A percentile compares a stretch with the other conserved stretches of the same genome.
Evolutionary conservation across 2,329 filamentous ascomycete species (phyloP).

Genomic region (Penicillium sp.): DNA sequence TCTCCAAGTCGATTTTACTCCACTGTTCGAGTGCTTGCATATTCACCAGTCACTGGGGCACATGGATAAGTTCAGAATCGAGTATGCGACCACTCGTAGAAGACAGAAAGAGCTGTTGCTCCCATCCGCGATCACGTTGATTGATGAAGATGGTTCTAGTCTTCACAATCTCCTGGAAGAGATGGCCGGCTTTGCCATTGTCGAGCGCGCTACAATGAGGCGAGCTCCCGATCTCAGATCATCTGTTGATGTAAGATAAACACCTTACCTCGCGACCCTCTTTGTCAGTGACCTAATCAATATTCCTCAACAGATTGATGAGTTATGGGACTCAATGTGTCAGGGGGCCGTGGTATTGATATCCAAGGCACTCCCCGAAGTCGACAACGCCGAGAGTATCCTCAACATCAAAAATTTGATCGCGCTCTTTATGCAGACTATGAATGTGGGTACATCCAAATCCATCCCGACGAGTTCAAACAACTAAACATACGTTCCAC

Average conservation of each 20-base stretch:
- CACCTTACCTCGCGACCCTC: slow-evolving; percentile 30
- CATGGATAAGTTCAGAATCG: slow-evolving; percentile 83
- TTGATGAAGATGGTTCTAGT: slow-evolving; percentile 79
- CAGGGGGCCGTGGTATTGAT: slow-evolving; percentile 82
- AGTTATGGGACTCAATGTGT: slow-evolving; percentile 98
- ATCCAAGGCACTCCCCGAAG: slow-evolving; percentile 71
- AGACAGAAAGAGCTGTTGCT: slow-evolving; percentile 90
- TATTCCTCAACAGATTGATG: slow-evolving; percentile 69
- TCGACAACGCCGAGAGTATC: slow-evolving; percentile 86
- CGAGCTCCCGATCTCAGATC: slow-evolving; percentile 81
- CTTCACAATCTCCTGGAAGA: slow-evolving; percentile 91
- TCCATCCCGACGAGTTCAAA: neutral
- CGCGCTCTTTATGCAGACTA: slow-evolving; percentile 94
- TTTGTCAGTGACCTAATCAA: slow-evolving; percentile 14
- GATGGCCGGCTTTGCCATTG: slow-evolving; percentile 93
- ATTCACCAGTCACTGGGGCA: slow-evolving; percentile 95
- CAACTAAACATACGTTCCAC: slow-evolving; percentile 8
- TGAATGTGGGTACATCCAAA: slow-evolving; percentile 67
- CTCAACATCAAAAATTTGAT: slow-evolving; percentile 95
- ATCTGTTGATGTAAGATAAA: slow-evolving; percentile 68
- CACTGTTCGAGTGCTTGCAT: slow-evolving; percentile 90
- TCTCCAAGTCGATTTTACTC: slow-evolving; percentile 89
- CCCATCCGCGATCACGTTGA: slow-evolving; percentile 72
- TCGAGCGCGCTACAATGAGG: slow-evolving; percentile 91
- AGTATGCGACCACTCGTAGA: slow-evolving; percentile 88